A percentile compares a stretch with the other conserved stretches of the same genome.
phyloP scores from a whole-genome alignment of 257 asterid genomes.

The Solanum dulcamara region DNA sequence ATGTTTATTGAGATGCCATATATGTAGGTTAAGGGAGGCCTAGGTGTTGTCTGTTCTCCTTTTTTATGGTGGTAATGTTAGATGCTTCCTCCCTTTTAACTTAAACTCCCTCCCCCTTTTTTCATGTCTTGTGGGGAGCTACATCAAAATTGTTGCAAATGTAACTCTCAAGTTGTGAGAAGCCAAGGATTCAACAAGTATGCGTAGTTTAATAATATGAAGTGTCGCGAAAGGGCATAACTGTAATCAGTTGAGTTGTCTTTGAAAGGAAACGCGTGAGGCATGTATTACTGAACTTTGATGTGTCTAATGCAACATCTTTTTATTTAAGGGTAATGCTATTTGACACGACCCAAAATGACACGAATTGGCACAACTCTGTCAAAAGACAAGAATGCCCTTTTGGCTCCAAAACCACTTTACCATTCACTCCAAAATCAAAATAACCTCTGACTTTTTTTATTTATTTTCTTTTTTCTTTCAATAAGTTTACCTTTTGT shows the following conservation, averaged over 20 bases:
- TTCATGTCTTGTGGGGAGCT: not conserved
- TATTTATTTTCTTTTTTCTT: too few species aligned
- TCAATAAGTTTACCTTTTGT: too few species aligned
- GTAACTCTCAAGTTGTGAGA: not conserved
- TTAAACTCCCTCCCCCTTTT: slow-evolving; percentile 1
- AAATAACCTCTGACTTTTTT: too few species aligned
- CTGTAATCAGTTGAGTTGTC: slow-evolving; percentile 16
- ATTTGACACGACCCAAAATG: too few species aligned
- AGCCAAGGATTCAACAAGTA: slow-evolving; percentile 9
- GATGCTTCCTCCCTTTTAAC: not conserved
- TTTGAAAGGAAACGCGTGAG: not conserved
- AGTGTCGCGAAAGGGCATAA: slow-evolving; percentile 8
- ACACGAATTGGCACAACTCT: too few species aligned
- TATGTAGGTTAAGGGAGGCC: not conserved
- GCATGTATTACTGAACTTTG: not conserved
- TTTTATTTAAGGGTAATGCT: too few species aligned
- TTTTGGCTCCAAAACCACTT: too few species aligned
- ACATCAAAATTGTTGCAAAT: not conserved
- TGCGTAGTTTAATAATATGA: not conserved
- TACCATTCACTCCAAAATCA: too few species aligned
- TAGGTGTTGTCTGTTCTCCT: not conserved
- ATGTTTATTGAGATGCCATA: slow-evolving; percentile 35
- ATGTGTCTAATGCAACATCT: not conserved
- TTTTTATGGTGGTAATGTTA: not conserved
- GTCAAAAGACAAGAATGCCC: too few species aligned